Percentiles rank a stretch among this genome's conserved stretches.
Evolutionary conservation across 2,329 filamentous ascomycete genomes (phyloP).

Genomic region (Colletotrichum coccodes): DNA sequence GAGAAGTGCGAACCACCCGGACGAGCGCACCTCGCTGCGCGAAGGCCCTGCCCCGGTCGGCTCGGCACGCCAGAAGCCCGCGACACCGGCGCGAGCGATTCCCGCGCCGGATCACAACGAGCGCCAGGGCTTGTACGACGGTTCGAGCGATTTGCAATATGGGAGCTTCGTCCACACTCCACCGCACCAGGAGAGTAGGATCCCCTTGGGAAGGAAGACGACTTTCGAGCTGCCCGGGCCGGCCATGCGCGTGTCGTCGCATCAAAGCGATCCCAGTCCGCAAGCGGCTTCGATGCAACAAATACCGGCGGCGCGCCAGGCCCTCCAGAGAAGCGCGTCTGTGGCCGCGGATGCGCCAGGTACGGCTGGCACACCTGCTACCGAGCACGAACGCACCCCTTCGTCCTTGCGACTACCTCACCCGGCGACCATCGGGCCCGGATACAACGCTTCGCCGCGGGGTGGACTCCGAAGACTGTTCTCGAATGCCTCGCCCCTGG

Average conservation of each 20-base stretch:
- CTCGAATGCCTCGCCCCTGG: conserved; percentile 47
- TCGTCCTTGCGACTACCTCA: conserved; percentile 19
- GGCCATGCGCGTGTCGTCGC: conserved; percentile 55
- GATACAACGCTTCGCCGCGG: conserved; percentile 14
- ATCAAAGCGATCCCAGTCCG: conserved; percentile 36
- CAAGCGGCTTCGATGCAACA: conserved; percentile 26
- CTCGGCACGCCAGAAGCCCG: conserved; percentile 31
- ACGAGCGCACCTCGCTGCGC: conserved; percentile 36
- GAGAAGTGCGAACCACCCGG: conserved; percentile 31
- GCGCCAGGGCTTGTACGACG: conserved; percentile 51
- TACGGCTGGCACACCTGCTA: not conserved
- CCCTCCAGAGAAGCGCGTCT: conserved; percentile 50
- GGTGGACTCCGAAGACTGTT: conserved; percentile 51
- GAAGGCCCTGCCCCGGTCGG: conserved; percentile 40
- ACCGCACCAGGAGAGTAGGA: conserved; percentile 39
- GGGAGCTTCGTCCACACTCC: conserved; percentile 63
- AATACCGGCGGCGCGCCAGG: conserved; percentile 38
- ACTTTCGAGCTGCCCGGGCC: conserved; percentile 64
- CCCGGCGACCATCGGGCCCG: conserved; percentile 21
- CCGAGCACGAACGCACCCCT: conserved; percentile 10
- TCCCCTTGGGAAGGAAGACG: conserved; percentile 35
- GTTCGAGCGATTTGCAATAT: conserved; percentile 56
- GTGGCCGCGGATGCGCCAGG: conserved; percentile 12
- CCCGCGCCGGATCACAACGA: conserved; percentile 42
- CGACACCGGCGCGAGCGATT: conserved; percentile 36